A percentile compares a stretch with the other conserved stretches of the same genome.
Evolutionary conservation across 1,284 basidiomycete species (phyloP).

Genomic region (Porodaedalea pini): DNA sequence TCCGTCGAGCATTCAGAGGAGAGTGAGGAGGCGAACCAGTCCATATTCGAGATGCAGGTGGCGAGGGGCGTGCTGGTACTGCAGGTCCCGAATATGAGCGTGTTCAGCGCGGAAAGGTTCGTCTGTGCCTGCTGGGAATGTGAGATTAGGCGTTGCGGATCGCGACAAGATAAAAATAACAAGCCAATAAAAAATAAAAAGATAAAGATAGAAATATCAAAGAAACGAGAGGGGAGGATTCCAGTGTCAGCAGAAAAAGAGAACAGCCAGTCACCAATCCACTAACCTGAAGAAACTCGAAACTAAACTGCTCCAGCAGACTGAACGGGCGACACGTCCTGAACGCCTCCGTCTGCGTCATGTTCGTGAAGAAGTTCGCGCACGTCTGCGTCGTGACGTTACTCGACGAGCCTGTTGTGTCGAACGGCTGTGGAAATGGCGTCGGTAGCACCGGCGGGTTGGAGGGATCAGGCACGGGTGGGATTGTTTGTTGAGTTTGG

Average conservation of each 20-base stretch:
- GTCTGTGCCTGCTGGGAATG: constrained; percentile 48
- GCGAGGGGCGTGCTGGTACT: constrained; percentile 49
- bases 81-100: constrained; percentile 73
- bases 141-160: background rate
- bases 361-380: constrained; percentile 65
- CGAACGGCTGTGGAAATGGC: constrained; percentile 76
- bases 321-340: constrained; percentile 73
- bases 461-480: constrained; percentile 35
- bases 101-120: constrained; percentile 62
- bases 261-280: constrained; percentile 13
- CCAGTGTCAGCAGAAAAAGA: constrained; percentile 1
- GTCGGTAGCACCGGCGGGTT: constrained; percentile 50
- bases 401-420: constrained; percentile 49
- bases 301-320: constrained; percentile 57
- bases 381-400: constrained; percentile 65
- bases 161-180: background rate
- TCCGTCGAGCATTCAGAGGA: constrained; percentile 50
- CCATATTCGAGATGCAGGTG: constrained; percentile 60
- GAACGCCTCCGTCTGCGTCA: constrained; percentile 61
- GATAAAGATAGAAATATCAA: constrained; percentile 4
- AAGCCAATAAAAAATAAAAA: background rate
- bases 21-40: constrained; percentile 50
- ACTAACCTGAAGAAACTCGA: constrained; percentile 54
- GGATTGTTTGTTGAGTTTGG: constrained; percentile 29
- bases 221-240: constrained; percentile 9